A percentile compares a stretch with the other conserved stretches of the same genome.
These are phyloP conservation scores for Clitocybe nebularis DNA, from an alignment of 1,284 basidiomycete genomes.

Conservation along the genomic window DNA sequence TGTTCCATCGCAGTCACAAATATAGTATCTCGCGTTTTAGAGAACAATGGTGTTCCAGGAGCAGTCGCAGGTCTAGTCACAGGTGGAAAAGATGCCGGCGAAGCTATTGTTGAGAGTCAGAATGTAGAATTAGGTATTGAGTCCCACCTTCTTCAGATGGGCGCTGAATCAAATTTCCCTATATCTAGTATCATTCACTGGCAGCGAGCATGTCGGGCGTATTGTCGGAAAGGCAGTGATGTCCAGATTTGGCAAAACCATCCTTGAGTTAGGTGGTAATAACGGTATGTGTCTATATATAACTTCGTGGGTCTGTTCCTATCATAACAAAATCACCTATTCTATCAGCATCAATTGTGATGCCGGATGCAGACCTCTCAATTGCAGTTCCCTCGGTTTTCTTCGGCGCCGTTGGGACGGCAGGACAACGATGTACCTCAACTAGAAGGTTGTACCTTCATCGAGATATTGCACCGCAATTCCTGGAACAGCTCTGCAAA, in stretches of 20 bases:
- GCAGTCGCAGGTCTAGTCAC: constrained; percentile 82
- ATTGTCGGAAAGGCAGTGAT: constrained; percentile 81
- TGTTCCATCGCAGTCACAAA: constrained; percentile 86
- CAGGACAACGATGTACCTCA: constrained; percentile 93
- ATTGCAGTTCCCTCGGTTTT: constrained; percentile 87
- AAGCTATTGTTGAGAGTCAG: constrained; percentile 68
- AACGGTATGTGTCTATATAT: constrained; percentile 68
- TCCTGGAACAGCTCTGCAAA: constrained; percentile 71
- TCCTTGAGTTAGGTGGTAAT: constrained; percentile 94
- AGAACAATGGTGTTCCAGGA: constrained; percentile 78
- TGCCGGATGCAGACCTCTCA: constrained; percentile 89
- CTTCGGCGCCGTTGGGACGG: constrained; percentile 93
- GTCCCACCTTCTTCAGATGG: neutral
- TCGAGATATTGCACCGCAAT: constrained; percentile 69
- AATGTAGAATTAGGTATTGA: constrained; percentile 71
- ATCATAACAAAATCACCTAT: too few relatives aligned
- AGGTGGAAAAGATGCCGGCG: constrained; percentile 80
- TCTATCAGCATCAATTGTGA: constrained; percentile 72
- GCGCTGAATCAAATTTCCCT: constrained; percentile 7
- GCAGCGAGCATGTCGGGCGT: constrained; percentile 84
- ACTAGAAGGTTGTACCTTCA: constrained; percentile 90
- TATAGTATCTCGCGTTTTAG: constrained; percentile 78
- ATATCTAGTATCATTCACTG: constrained; percentile 82
- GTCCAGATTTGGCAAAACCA: constrained; percentile 77
- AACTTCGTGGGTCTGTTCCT: too few relatives aligned